Conservation (phyloP, 305 asterid genomes). For the Fraxinus ornus region DNA sequence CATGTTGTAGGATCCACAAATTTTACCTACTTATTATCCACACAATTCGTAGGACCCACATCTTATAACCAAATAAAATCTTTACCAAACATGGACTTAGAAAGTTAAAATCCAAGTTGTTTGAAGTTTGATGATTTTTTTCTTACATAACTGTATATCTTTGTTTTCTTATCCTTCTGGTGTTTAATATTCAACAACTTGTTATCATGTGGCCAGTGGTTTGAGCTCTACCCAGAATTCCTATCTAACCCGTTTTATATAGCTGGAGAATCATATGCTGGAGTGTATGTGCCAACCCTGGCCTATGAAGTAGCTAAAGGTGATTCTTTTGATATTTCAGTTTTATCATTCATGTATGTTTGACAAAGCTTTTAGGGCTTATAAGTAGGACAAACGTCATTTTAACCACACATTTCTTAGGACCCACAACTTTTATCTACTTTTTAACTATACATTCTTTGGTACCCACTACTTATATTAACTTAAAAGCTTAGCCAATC, state of each 20-base stretch:
- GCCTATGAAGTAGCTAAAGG: conserved; percentile 79
- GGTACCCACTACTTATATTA: neutral
- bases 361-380: neutral
- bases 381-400: neutral
- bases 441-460: neutral
- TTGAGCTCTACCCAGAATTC: conserved; percentile 79
- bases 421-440: neutral
- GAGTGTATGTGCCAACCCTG: conserved; percentile 89
- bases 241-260: conserved; percentile 73
- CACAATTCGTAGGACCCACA: neutral
- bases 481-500: neutral
- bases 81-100: neutral
- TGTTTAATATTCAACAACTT: neutral
- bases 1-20: neutral
- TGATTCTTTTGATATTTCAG: conserved; percentile 28
- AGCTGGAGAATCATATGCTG: conserved; percentile 93
- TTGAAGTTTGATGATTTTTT: conserved; percentile 2
- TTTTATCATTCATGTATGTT: neutral
- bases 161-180: neutral
- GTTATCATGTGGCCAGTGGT: conserved; percentile 62
- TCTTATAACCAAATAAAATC: neutral
- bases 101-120: neutral
- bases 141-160: neutral
- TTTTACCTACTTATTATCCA: neutral
- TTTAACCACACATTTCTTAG: neutral